These are phyloP conservation scores for Penicillium cataractarum DNA, from an alignment of 495 filamentous ascomycete species.

Conservation along the genomic window DNA sequence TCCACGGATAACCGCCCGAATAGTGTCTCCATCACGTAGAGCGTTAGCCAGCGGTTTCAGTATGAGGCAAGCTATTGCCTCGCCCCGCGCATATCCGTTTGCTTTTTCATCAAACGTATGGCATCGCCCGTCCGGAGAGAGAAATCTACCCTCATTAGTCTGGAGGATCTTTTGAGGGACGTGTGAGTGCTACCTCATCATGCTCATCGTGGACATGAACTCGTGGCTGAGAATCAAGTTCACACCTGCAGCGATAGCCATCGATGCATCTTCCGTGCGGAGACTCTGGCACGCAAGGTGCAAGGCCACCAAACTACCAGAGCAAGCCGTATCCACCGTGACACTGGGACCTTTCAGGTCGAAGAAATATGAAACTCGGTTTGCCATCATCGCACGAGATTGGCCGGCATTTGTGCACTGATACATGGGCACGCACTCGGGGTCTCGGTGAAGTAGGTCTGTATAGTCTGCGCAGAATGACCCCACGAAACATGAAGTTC, in stretches of 20 bases:
- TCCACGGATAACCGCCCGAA: conserved; percentile 46
- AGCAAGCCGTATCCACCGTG: conserved; percentile 59
- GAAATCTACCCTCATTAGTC: conserved; percentile 14
- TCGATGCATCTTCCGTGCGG: conserved; percentile 42
- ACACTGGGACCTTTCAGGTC: conserved; percentile 47
- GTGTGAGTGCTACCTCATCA: conserved; percentile 33
- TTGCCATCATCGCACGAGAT: conserved; percentile 44
- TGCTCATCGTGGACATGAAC: conserved; percentile 28
- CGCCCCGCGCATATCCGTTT: conserved; percentile 40
- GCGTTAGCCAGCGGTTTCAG: conserved; percentile 43
- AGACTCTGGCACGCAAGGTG: conserved; percentile 53
- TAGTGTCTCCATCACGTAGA: conserved; percentile 36
- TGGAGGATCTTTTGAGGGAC: too few relatives aligned
- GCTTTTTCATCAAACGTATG: conserved; percentile 41
- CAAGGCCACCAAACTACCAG: conserved; percentile 51
- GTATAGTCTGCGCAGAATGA: conserved; percentile 37
- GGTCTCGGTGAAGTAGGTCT: conserved; percentile 34
- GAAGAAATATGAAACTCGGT: conserved; percentile 49
- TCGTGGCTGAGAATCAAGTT: conserved; percentile 38
- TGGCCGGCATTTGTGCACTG: conserved; percentile 37
- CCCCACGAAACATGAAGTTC: conserved; percentile 54
- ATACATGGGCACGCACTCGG: conserved; percentile 35
- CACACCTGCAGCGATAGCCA: conserved; percentile 40
- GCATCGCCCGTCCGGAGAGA: conserved; percentile 39
- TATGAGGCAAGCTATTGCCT: conserved; percentile 38